Base-by-base conservation (phyloP, 2,329 filamentous ascomycete genomes). In the Sphaerulina musiva region DNA sequence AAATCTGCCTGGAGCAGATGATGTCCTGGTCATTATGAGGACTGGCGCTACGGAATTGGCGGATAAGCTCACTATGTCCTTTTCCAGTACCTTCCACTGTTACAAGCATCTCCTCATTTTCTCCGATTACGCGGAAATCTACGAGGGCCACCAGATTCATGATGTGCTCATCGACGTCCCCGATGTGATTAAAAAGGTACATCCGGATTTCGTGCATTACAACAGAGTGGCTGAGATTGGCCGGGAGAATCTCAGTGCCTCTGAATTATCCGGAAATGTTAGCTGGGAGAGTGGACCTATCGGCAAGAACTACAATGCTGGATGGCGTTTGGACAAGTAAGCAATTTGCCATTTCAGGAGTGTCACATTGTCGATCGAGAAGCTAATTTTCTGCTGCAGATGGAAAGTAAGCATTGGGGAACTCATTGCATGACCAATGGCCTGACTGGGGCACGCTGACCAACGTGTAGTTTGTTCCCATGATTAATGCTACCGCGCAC, bases 11-110 rank as follows among this genome's bases (percentile, higher is more conserved):
- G 69, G 69, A 29, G 69, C 70, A 3, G 71, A 78, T 3, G 73
- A 83, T 62, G 68, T 82, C 45, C 76, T 82, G 55, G 74, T 83
- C 12, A 70, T 82, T 8, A 70, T 84, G 57, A 78, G 78, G 58
- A 83, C 81, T 0, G 81, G 80, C 50, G 79, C 80, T 12, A 80
- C 78, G 6, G 80, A 83, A 60, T 73, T 79, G 11, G 67, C 72
- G 50, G 73, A 77, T 29, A 81, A 81, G 63, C 72, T 83, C 2
- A 78, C 79, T 1, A 67, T 74, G 2, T 80, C 82, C 60, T 74
- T 81, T 54, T 65, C 72, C 48, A 80, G 78, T 1, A 79, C 79
- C 0, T 71, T 83, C 17, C 72, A 73, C 58, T 83, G 80, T 68
- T 73, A 80, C 41, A 76, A 78, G 32, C 70, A 81, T 64, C 78